These are phyloP conservation scores for Backusella luteola DNA, from an alignment of 192 early-diverging fungal genomes.

Conservation along the genomic window DNA sequence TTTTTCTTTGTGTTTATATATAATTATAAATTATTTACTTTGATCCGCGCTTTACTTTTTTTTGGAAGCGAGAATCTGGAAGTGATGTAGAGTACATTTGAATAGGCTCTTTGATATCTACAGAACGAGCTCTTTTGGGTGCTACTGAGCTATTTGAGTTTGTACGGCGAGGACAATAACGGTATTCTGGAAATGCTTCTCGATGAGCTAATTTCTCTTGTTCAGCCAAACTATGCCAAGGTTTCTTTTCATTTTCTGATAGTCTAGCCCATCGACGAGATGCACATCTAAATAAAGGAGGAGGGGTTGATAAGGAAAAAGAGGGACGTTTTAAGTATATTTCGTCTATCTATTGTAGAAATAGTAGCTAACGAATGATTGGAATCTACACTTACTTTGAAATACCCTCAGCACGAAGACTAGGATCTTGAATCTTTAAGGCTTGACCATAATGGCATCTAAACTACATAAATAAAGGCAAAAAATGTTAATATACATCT, in stretches of 20 bases:
- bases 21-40: slow-evolving; percentile 13
- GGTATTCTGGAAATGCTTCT: slow-evolving; percentile 41
- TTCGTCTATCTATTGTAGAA: neutral
- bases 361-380: neutral
- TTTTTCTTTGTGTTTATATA: neutral
- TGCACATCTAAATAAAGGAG: slow-evolving; percentile 26
- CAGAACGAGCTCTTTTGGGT: neutral
- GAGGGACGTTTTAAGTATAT: slow-evolving; percentile 2
- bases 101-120: slow-evolving; percentile 1
- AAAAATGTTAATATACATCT: neutral
- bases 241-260: slow-evolving; percentile 37
- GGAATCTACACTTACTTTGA: slow-evolving; percentile 30
- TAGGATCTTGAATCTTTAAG: slow-evolving; percentile 37
- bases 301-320: slow-evolving; percentile 5
- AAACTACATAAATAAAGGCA: slow-evolving; percentile 23
- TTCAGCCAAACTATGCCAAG: slow-evolving; percentile 38
- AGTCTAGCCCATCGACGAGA: slow-evolving; percentile 36
- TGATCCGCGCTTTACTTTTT: slow-evolving; percentile 4
- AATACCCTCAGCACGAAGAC: slow-evolving; percentile 36
- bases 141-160: neutral
- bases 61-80: slow-evolving; percentile 5
- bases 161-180: slow-evolving; percentile 34
- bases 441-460: slow-evolving; percentile 42
- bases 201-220: slow-evolving; percentile 38
- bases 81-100: neutral